Percentiles rank a stretch among this genome's conserved stretches.
Conservation (phyloP, 2,329 filamentous ascomycete species). For the Cytospora mali region DNA sequence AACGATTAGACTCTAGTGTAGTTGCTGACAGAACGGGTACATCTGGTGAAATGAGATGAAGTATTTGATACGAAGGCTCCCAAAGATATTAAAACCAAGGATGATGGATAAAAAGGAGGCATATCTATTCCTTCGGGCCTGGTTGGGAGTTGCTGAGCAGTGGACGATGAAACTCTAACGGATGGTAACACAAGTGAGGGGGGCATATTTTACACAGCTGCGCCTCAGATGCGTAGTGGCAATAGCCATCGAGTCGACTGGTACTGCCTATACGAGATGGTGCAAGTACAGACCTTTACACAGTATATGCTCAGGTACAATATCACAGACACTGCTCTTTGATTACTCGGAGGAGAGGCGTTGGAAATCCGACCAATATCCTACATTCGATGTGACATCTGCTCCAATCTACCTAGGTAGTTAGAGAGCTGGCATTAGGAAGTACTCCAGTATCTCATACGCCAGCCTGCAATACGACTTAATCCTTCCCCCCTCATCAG, state of each 20-base stretch:
- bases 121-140: too few species aligned
- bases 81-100: background rate
- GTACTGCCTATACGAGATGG: background rate
- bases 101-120: too few species aligned
- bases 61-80: too few species aligned
- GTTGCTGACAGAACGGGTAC: background rate
- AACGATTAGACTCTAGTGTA: background rate
- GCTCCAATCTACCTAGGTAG: background rate
- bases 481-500: slow-evolving; percentile 31
- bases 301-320: background rate
- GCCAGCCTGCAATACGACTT: slow-evolving; percentile 49
- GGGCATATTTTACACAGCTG: background rate
- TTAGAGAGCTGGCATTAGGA: slow-evolving; percentile 54
- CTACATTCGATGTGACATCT: background rate
- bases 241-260: background rate
- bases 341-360: background rate
- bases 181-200: too few species aligned
- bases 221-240: background rate
- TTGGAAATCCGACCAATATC: background rate
- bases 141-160: too few species aligned
- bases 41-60: background rate
- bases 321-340: background rate
- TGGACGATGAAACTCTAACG: too few species aligned
- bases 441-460: slow-evolving; percentile 58
- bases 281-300: too few species aligned